Percentiles rank a stretch among this genome's conserved stretches.
Conservation (phyloP, 768 basidiomycete species). For the Mycena olivaceomarginata region DNA sequence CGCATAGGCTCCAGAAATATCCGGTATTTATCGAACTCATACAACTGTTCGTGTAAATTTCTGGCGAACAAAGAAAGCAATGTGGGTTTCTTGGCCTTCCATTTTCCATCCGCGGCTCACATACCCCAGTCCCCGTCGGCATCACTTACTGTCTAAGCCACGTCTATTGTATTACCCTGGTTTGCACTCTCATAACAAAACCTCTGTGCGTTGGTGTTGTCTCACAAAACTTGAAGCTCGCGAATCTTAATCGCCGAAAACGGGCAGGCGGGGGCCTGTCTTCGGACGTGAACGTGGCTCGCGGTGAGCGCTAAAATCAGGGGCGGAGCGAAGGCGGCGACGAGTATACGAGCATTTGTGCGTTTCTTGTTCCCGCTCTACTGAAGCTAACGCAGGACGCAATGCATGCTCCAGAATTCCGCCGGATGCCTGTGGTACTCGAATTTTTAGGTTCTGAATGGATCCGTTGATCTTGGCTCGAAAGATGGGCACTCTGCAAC, state of each 20-base stretch:
- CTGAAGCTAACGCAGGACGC: too few relatives aligned
- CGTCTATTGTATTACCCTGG: slow-evolving; percentile 27
- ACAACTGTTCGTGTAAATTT: slow-evolving; percentile 28
- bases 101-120: background rate
- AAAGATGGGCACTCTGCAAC: background rate
- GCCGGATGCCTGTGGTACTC: too few relatives aligned
- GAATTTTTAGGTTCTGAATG: too few relatives aligned
- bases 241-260: slow-evolving; percentile 26
- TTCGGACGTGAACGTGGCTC: slow-evolving; percentile 18
- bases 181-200: slow-evolving; percentile 18
- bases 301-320: slow-evolving; percentile 6
- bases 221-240: slow-evolving; percentile 13
- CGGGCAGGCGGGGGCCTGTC: slow-evolving; percentile 1
- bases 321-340: background rate
- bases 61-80: slow-evolving; percentile 28
- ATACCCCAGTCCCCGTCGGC: slow-evolving; percentile 26
- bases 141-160: slow-evolving; percentile 14
- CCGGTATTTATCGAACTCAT: slow-evolving; percentile 15
- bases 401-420: too few relatives aligned
- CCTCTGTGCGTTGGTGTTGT: background rate
- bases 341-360: too few relatives aligned
- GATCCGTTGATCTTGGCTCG: too few relatives aligned
- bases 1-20: background rate
- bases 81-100: slow-evolving; percentile 22
- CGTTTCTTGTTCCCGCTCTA: too few relatives aligned